These are phyloP conservation scores for Yarrowia deformans DNA, from an alignment of 805 yeast species.

Conservation along the genomic window DNA sequence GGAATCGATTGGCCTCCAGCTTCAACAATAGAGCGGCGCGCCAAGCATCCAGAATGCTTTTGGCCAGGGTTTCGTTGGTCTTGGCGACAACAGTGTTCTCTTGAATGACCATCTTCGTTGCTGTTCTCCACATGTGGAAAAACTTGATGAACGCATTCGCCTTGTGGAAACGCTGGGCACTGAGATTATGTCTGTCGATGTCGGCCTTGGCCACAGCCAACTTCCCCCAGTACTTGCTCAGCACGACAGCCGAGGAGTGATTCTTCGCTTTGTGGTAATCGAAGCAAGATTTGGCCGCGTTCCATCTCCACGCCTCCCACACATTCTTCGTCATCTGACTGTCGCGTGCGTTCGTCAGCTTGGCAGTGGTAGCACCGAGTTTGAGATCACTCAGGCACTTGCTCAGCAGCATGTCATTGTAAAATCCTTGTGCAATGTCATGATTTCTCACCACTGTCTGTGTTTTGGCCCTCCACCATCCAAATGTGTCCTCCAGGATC, in stretches of 20 bases:
- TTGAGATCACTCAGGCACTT: neutral
- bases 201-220: neutral
- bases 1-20: constrained; percentile 26
- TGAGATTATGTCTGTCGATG: neutral
- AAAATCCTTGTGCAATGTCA: neutral
- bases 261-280: neutral
- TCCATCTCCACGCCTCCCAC: constrained; percentile 23
- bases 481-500: neutral
- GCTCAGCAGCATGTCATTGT: constrained; percentile 8
- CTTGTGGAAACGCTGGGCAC: constrained; percentile 9
- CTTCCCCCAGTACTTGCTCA: constrained; percentile 12
- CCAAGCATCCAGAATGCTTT: constrained; percentile 3
- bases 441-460: neutral
- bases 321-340: neutral
- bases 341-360: neutral
- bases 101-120: constrained; percentile 1
- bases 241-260: neutral
- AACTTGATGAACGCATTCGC: constrained; percentile 9
- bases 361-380: neutral
- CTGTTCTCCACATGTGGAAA: neutral
- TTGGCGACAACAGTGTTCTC: neutral
- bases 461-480: constrained; percentile 19
- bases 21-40: constrained; percentile 3
- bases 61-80: neutral
- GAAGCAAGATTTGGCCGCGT: constrained; percentile 9